Percentiles rank a stretch among this genome's conserved stretches.
Evolutionary conservation across 371 early-diverging fungal genomes (phyloP).

Genomic region (Thermomucor indicae-seudaticae): DNA sequence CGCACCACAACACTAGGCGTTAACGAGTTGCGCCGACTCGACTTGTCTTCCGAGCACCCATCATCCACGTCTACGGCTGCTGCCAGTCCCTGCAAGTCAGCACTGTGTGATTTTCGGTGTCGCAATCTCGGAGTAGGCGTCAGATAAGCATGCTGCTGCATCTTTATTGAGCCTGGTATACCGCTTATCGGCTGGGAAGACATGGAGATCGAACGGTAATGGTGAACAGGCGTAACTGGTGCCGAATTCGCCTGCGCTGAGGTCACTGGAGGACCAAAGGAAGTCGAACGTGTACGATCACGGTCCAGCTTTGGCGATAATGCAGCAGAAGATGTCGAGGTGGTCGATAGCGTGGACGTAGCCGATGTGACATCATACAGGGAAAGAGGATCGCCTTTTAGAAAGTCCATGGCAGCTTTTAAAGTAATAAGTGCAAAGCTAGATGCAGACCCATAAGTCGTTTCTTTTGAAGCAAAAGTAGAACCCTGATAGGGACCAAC

Average conservation of each 20-base stretch:
- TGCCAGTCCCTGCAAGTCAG: conserved; percentile 24
- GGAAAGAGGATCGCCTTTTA: conserved; percentile 54
- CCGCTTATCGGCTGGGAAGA: too few relatives aligned
- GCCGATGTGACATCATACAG: conserved; percentile 30
- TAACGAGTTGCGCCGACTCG: conserved; percentile 28
- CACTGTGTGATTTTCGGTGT: conserved; percentile 44
- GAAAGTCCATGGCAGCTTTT: conserved; percentile 49
- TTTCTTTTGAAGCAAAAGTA: not conserved
- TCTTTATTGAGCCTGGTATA: too few relatives aligned
- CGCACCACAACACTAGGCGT: conserved; percentile 28
- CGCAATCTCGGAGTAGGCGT: conserved; percentile 12
- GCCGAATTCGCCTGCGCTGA: conserved; percentile 2
- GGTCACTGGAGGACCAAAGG: conserved; percentile 22
- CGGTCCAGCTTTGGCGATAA: conserved; percentile 15
- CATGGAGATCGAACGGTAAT: conserved; percentile 17
- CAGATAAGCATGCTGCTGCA: conserved; percentile 2
- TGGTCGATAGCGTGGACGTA: conserved; percentile 17
- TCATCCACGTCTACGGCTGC: not conserved
- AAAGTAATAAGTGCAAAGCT: conserved; percentile 54
- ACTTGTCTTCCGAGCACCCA: too few relatives aligned
- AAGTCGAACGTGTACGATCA: conserved; percentile 26
- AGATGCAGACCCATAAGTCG: not conserved
- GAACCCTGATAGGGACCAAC: conserved; percentile 14
- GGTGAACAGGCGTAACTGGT: conserved; percentile 1
- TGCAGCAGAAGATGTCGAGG: conserved; percentile 18